Evolutionary conservation across 2,329 filamentous ascomycete species (phyloP), one percentile per base, ranked within the genome.

Genomic region (Aspergillus viridinutans): DNA sequence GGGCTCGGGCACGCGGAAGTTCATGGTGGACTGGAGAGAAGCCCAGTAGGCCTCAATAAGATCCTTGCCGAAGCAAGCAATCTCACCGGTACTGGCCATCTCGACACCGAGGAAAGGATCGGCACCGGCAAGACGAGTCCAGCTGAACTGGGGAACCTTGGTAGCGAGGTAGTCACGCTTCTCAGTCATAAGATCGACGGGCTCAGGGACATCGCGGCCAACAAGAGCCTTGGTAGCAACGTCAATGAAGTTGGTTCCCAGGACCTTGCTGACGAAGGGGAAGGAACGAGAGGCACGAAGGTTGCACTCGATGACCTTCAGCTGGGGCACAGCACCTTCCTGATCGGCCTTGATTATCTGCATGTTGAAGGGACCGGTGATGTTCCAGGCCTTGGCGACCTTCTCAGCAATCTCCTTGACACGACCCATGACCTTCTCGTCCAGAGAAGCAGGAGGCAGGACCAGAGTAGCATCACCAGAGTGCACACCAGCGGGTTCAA

Each of bases 281-380:
- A 97, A 97, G 1, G 93, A 97, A 61, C 93, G 92, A 58, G 93
- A 97, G 56, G 93, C 94, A 74, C 93, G 93, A 61, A 97, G 86
- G 77, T 97, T 97, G 81, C 93, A 97, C 79, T 97, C 93, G 62
- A 97, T 97, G 69, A 97, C 93, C 83, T 97, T 97, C 64, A 97
- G 85, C 28, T 84, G 81, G 35, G 90, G 85, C 70, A 88, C 84
- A 55, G 87, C 88, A 57, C 89, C 89, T 58, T 90, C 86, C 32
- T 89, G 81, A 12, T 90, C 83, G 38, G 90, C 91, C 81, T 96
- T 96, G 84, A 99, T 97, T 77, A 99, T 96, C 74, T 99, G 94
- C 93, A 99, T 97, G 84, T 99, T 99, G 86, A 97, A 99, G 58
- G 94, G 94, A 55, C 94, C 94, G 21, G 92, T 97, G 75, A 97